phyloP scores from a whole-genome alignment of 495 filamentous ascomycete species.

The Glutinoglossum americanum region DNA sequence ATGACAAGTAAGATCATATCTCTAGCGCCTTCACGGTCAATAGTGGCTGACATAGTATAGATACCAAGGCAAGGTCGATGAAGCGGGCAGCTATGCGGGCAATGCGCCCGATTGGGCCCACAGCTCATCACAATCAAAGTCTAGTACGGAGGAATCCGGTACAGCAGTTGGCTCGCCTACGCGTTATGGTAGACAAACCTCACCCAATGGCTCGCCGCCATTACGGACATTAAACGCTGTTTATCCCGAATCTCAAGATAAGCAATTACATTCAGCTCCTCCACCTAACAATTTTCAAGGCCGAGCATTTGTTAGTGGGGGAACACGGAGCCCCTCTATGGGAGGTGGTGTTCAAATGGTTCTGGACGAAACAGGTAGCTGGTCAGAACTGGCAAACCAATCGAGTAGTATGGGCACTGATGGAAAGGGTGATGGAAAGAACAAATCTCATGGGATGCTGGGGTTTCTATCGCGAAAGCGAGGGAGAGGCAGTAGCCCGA shows the following conservation, averaged over 20 bases:
- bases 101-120: conserved; percentile 3
- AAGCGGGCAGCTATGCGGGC: conserved; percentile 5
- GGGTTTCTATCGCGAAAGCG: conserved; percentile 77
- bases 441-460: conserved; percentile 53
- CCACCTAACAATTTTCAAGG: neutral
- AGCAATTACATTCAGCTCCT: conserved; percentile 2
- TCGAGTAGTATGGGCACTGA: conserved; percentile 58
- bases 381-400: conserved; percentile 72
- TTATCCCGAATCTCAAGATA: neutral
- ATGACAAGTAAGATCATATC: conserved; percentile 13
- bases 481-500: conserved; percentile 76
- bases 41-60: neutral
- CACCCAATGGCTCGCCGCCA: neutral
- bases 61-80: neutral
- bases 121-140: conserved; percentile 9
- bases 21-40: neutral
- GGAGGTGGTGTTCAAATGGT: conserved; percentile 81
- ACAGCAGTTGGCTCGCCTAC: conserved; percentile 5
- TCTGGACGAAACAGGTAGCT: conserved; percentile 67
- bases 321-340: conserved; percentile 45
- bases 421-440: conserved; percentile 26
- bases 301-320: conserved; percentile 8
- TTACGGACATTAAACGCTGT: neutral
- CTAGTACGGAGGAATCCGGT: conserved; percentile 8
- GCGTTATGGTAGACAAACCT: neutral